A percentile compares a stretch with the other conserved stretches of the same genome.
These are phyloP conservation scores for Nepenthes gracilis DNA, from an alignment of 148 eudicot genomes.

Conservation along the genomic window DNA sequence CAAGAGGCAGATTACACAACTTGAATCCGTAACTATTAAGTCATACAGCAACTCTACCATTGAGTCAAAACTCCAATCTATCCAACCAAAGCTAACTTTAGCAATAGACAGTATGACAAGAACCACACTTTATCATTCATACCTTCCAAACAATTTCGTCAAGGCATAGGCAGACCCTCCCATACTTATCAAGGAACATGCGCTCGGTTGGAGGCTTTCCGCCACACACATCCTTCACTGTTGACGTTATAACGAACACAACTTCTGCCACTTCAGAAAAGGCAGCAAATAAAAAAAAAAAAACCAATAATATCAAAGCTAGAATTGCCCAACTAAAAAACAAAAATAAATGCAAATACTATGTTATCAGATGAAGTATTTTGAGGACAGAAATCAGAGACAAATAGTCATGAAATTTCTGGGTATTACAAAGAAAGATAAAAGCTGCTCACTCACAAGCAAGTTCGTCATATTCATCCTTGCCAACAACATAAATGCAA, in stretches of 20 bases:
- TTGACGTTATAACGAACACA: conserved; percentile 58
- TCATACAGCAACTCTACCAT: too few species aligned
- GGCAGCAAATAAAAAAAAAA: background rate
- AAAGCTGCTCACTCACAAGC: conserved; percentile 54
- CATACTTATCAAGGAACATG: conserved; percentile 91
- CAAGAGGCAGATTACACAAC: too few species aligned
- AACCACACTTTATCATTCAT: conserved; percentile 2
- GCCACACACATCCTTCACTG: conserved; percentile 91
- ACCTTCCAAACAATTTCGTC: conserved; percentile 98
- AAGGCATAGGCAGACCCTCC: conserved; percentile 85
- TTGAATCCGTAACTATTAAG: too few species aligned
- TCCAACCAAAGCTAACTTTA: too few species aligned
- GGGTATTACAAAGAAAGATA: background rate
- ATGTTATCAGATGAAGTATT: background rate
- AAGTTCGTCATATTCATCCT: conserved; percentile 97
- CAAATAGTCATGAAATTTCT: background rate
- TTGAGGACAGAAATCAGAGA: background rate
- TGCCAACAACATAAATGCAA: conserved; percentile 81
- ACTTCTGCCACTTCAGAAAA: conserved; percentile 67
- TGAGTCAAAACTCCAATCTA: too few species aligned
- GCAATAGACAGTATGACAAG: background rate
- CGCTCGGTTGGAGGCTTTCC: conserved; percentile 94
- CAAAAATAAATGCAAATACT: background rate
- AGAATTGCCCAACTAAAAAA: background rate
- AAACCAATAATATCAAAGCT: background rate